Evolutionary conservation across 371 early-diverging fungal genomes (phyloP).

Genomic region (Dichotomocladium elegans): DNA sequence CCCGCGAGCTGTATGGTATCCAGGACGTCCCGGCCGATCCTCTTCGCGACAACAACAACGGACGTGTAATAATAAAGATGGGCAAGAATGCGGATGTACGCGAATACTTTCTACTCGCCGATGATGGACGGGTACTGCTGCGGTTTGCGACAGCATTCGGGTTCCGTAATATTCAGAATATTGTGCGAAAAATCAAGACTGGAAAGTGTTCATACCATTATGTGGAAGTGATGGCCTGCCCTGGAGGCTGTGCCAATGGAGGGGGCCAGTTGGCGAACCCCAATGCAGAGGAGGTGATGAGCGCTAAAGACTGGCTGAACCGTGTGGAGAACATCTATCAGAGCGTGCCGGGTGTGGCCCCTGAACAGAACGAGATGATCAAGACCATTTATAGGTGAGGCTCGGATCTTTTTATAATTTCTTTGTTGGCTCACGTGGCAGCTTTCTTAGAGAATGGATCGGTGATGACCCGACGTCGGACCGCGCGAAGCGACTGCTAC

Average conservation of each 20-base stretch:
- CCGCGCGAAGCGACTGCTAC: conserved; percentile 53
- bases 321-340: conserved; percentile 56
- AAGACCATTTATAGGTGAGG: conserved; percentile 55
- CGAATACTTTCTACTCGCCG: conserved; percentile 56
- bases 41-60: neutral
- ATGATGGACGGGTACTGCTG: conserved; percentile 52
- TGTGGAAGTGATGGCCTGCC: conserved; percentile 97
- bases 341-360: conserved; percentile 36
- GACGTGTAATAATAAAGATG: conserved; percentile 48
- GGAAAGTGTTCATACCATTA: conserved; percentile 75
- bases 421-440: too few species aligned
- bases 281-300: conserved; percentile 35
- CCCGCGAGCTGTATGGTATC: conserved; percentile 70
- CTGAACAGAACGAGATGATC: conserved; percentile 59
- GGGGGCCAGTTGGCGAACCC: conserved; percentile 77
- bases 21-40: conserved; percentile 40
- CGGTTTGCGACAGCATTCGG: conserved; percentile 89
- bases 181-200: conserved; percentile 82
- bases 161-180: conserved; percentile 94
- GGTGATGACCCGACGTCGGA: conserved; percentile 32
- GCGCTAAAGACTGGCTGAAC: conserved; percentile 61
- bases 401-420: too few species aligned
- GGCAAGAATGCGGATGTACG: conserved; percentile 85
- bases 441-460: conserved; percentile 42
- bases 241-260: conserved; percentile 89